Base-by-base conservation (phyloP, 2,329 filamentous ascomycete species). In the Cadophora sp. region DNA sequence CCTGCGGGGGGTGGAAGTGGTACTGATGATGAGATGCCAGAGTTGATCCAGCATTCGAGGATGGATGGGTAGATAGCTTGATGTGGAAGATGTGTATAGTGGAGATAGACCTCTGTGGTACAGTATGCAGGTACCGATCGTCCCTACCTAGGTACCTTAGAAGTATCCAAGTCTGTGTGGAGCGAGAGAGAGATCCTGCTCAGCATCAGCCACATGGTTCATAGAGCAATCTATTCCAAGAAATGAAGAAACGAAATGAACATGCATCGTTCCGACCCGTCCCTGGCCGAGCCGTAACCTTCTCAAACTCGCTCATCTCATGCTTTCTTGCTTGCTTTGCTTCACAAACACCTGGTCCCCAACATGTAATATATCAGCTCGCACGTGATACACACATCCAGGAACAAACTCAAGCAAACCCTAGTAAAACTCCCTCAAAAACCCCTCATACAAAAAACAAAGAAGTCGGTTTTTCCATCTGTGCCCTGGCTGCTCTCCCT, bases 1-100 rank as follows among this genome's bases (percentile, higher is more conserved):
- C 51, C 59, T 36, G 16, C 47, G 20, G 61, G 16, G 47, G 48
- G 51, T 33, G 53, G 9, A 64, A 61, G 18, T 43, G 59, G 48
- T 13, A 61, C 18, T 30, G 64, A 70, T 48, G 67, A 68, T 62
- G 66, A 67, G 41, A 68, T 71, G 65, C 69, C 67, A 1, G 62
- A 27, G 4, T 65, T 69, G 60, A 43, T 67, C 58, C 41, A 59
- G 11, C 36, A 39, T 4, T 39, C 6, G 8, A 39, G 36, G 36
- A 39, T 11, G 36, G 36, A 39, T 33, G 9, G 30, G 9, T 39
- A 55, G 48, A 55, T n/a, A 30, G 43, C 33, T 22, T 18, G 50
- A 45, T 27, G n/a, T 41, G 3, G 43, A 24, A 48, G 36, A n/a
- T 36, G 41, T 30, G 36, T 39, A 13, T 39, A 8, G 2, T 47